Conservation (phyloP, 164 flowering plant species). For the Echeveria elegans region DNA sequence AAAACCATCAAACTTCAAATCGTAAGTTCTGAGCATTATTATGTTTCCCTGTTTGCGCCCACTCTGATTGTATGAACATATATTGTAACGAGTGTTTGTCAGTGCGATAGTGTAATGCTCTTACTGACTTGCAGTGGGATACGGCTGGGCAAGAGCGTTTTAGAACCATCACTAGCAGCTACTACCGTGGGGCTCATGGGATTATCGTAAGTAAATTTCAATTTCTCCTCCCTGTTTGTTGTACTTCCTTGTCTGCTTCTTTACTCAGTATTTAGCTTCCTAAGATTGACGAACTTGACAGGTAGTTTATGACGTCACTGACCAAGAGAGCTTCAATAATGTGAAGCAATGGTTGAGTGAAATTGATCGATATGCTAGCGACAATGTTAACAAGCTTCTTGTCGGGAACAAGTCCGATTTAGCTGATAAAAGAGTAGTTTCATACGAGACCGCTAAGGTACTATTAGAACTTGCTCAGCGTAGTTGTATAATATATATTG, state of each 20-base stretch:
- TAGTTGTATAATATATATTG: not conserved
- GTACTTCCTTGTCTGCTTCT: not conserved
- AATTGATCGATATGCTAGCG: conserved; percentile 5
- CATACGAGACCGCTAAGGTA: not conserved
- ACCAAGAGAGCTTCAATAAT: conserved; percentile 7
- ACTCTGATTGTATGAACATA: not conserved
- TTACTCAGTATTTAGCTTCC: not conserved
- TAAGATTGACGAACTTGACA: not conserved
- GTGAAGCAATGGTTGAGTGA: conserved; percentile 8
- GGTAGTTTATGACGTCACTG: conserved; percentile 4
- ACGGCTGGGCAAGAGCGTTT: conserved; percentile 6
- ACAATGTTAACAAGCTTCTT: conserved; percentile 7
- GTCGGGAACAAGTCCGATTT: conserved; percentile 6
- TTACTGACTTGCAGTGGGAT: not conserved
- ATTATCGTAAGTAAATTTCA: not conserved
- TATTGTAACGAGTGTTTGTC: not conserved
- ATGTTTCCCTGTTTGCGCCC: not conserved
- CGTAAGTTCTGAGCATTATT: not conserved
- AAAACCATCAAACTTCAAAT: conserved; percentile 7
- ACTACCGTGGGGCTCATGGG: conserved; percentile 4
- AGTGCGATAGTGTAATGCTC: not conserved
- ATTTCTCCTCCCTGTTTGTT: not conserved
- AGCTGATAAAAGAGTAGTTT: conserved; percentile 4
- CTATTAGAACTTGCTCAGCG: not conserved
- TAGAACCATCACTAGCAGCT: conserved; percentile 5